Conservation (phyloP, 2,329 filamentous ascomycete species). For the Cryphonectria carpinicola region DNA sequence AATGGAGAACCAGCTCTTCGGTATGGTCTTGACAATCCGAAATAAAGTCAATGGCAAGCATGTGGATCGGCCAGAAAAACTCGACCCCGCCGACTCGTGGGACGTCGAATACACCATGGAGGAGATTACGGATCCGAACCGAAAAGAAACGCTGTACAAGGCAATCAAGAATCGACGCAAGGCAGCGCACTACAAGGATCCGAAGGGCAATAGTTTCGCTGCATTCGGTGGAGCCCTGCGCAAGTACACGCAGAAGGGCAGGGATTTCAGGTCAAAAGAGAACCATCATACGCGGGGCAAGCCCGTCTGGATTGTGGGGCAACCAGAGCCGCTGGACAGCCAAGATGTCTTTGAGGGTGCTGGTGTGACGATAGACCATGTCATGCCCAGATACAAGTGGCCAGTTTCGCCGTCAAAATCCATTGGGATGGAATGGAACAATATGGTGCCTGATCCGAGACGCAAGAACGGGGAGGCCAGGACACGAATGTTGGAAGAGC, state of each 20-base stretch:
- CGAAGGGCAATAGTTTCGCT: conserved; percentile 38
- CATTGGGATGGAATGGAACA: neutral
- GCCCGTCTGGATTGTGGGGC: conserved; percentile 53
- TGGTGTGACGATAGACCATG: neutral
- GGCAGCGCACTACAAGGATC: conserved; percentile 44
- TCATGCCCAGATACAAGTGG: conserved; percentile 1
- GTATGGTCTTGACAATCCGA: conserved; percentile 71
- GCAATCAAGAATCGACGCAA: conserved; percentile 60
- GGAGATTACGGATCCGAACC: conserved; percentile 53
- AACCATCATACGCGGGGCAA: conserved; percentile 53
- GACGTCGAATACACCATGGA: conserved; percentile 76
- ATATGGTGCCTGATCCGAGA: neutral
- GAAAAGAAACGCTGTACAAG: conserved; percentile 57
- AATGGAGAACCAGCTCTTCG: conserved; percentile 52
- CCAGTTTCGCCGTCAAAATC: neutral
- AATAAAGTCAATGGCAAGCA: conserved; percentile 72
- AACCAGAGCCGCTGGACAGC: conserved; percentile 39
- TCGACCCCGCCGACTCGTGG: conserved; percentile 60
- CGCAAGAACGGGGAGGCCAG: no score
- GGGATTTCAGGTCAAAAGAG: conserved; percentile 58
- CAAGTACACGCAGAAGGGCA: conserved; percentile 55
- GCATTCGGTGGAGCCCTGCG: conserved; percentile 47
- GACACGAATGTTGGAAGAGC: neutral
- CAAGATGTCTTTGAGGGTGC: conserved; percentile 40
- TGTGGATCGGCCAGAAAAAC: conserved; percentile 61